Evolutionary conservation across 768 basidiomycete genomes (phyloP), one percentile per base, ranked within the genome.

Genomic region (Kwoniella botswanensis): DNA sequence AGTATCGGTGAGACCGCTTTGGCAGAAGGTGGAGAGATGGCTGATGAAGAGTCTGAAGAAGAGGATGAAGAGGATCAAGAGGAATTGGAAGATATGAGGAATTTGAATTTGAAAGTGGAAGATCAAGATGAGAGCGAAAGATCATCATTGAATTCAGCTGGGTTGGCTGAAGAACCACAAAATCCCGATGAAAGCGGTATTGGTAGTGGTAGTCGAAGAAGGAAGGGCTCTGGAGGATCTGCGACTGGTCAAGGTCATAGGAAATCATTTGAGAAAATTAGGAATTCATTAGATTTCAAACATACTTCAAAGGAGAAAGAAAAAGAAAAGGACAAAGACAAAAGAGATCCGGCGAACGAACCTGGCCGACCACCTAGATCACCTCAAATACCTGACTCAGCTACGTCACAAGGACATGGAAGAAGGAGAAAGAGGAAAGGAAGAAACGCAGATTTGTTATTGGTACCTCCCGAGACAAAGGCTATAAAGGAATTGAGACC

Each of bases 401-500:
- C 3, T 29, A 6, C 46, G 62, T 50, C 41, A 62, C 26, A 42
- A 42, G 5, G 50, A 41, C 61, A 53, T 52, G 24, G 18, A 41
- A 55, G 21, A 26, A 55, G 59, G 50, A 17, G 15, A 29, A 55
- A 11, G 22, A 26, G 55, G 21, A 43, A 57, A 46, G 4, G 59
- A 65, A 58, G 55, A 66, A 67, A 65, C 21, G 65, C 35, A 35
- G 35, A 63, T 21, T 57, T 79, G 12, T 43, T 85, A 9, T 82
- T 92, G 55, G 88, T 89, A 74, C 90, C 91, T 55, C 97, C 97
- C 1, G 89, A 92, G 63, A 85, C 98, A 58, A 84, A 86, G 58
- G 87, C 90, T 77, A 88, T 98, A 63, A 91, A 93, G n/a, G 86
- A 89, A 70, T 82, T 99, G 22, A 85, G 97, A 46, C 94, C 96